Evolutionary conservation across 805 yeast genomes (phyloP).

Genomic region (Saccharomycopsis babjevae): DNA sequence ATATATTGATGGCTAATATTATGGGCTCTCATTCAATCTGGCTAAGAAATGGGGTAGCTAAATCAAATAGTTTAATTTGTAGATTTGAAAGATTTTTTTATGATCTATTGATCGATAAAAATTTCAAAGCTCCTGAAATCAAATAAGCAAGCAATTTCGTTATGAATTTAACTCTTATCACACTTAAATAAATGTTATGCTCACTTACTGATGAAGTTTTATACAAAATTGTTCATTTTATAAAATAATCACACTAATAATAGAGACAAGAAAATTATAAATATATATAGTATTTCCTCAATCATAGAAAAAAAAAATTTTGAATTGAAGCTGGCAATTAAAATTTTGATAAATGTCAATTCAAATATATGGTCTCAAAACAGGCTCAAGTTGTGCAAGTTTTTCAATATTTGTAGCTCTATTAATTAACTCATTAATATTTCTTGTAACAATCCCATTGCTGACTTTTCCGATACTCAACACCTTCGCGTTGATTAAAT

Average conservation of each 20-base stretch:
- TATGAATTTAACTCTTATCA: too few relatives aligned
- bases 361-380: slow-evolving; percentile 44
- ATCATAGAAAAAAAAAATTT: background rate
- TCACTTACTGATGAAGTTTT: background rate
- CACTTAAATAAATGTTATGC: background rate
- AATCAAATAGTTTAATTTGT: slow-evolving; percentile 41
- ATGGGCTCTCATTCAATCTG: slow-evolving; percentile 85
- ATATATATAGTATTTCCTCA: background rate
- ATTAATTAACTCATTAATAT: slow-evolving; percentile 79
- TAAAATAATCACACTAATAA: background rate
- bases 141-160: background rate
- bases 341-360: too few relatives aligned
- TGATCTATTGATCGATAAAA: background rate
- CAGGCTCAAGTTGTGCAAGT: slow-evolving; percentile 79
- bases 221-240: background rate
- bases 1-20: slow-evolving; percentile 84
- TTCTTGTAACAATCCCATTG: slow-evolving; percentile 62
- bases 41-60: slow-evolving; percentile 67
- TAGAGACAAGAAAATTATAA: background rate
- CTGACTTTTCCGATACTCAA: slow-evolving; percentile 22
- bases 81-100: slow-evolving; percentile 37
- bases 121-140: background rate
- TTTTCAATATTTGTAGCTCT: slow-evolving; percentile 94
- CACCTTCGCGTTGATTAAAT: slow-evolving; percentile 69
- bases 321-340: background rate